Percentiles rank a stretch among this genome's conserved stretches.
phyloP scores from a whole-genome alignment of 148 eudicot genomes.

The Polygonum aviculare region DNA sequence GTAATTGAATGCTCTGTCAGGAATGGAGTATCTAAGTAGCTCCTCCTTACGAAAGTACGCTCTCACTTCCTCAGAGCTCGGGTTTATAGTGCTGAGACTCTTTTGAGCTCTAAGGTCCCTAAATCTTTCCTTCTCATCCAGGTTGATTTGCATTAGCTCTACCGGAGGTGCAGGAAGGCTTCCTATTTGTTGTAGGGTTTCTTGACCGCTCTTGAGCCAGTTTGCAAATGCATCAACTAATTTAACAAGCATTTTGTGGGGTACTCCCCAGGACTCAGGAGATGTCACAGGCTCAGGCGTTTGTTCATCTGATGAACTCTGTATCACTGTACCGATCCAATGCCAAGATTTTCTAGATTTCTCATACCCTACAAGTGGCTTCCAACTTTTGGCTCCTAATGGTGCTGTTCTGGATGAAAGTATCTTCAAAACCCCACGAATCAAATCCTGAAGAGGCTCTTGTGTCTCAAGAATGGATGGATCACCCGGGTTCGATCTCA shows the following conservation, averaged over 20 bases:
- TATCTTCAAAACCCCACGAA: conserved; percentile 83
- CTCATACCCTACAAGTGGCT: conserved; percentile 63
- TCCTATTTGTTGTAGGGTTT: conserved; percentile 79
- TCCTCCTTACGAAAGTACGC: conserved; percentile 80
- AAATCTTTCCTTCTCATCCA: conserved; percentile 92
- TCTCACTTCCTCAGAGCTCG: conserved; percentile 79
- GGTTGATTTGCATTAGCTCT: conserved; percentile 50
- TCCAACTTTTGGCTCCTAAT: conserved; percentile 91
- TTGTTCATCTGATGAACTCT: conserved; percentile 36
- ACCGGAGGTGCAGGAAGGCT: conserved; percentile 86
- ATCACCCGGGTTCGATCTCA: conserved; percentile 80
- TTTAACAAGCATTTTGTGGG: conserved; percentile 84
- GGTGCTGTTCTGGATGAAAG: conserved; percentile 84
- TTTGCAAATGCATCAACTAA: conserved; percentile 89
- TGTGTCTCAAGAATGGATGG: conserved; percentile 85
- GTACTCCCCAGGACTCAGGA: conserved; percentile 76
- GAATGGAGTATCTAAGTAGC: conserved; percentile 72
- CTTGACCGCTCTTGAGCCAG: conserved; percentile 92
- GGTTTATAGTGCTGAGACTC: conserved; percentile 72
- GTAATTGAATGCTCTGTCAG: conserved; percentile 89
- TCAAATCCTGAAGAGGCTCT: conserved; percentile 90
- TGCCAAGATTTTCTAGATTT: conserved; percentile 71
- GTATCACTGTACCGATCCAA: conserved; percentile 69
- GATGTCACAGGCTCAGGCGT: conserved; percentile 62
- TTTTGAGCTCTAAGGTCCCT: conserved; percentile 87